phyloP scores from a whole-genome alignment of 2,329 filamentous ascomycete genomes.

The Periconia macrospinosa region DNA sequence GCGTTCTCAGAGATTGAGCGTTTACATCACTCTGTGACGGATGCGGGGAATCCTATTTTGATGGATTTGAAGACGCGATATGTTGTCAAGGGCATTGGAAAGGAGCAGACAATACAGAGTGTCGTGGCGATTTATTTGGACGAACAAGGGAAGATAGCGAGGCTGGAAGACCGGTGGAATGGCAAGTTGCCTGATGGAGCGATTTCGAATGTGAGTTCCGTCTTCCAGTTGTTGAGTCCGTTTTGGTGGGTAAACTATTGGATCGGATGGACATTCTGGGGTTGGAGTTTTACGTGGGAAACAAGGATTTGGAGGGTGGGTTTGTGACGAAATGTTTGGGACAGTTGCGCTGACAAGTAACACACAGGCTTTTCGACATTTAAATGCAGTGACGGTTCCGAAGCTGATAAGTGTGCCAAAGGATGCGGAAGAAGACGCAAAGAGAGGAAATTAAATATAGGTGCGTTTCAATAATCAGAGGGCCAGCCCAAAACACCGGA shows the following conservation, averaged over 20 bases:
- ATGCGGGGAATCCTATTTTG: slow-evolving; percentile 61
- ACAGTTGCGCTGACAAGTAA: slow-evolving; percentile 28
- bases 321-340: slow-evolving; percentile 5
- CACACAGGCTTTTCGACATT: slow-evolving; percentile 53
- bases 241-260: slow-evolving; percentile 44
- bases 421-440: slow-evolving; percentile 54
- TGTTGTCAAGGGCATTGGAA: slow-evolving; percentile 56
- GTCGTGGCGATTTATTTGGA: slow-evolving; percentile 52
- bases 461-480: too few relatives aligned
- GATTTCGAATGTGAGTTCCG: slow-evolving; percentile 54
- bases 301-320: slow-evolving; percentile 47
- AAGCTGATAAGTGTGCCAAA: slow-evolving; percentile 57
- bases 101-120: slow-evolving; percentile 54
- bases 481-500: too few relatives aligned
- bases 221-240: slow-evolving; percentile 33
- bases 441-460: slow-evolving; percentile 48
- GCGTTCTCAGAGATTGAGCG: slow-evolving; percentile 62
- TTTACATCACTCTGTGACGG: slow-evolving; percentile 56
- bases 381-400: slow-evolving; percentile 57
- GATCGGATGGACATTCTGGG: slow-evolving; percentile 42
- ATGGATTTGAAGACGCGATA: slow-evolving; percentile 58
- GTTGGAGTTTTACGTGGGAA: slow-evolving; percentile 45
- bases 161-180: slow-evolving; percentile 60
- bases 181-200: slow-evolving; percentile 54
- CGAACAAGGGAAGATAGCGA: slow-evolving; percentile 49